Base-by-base conservation (phyloP, 148 eudicot genomes). In the Salicornia ramosissima region DNA sequence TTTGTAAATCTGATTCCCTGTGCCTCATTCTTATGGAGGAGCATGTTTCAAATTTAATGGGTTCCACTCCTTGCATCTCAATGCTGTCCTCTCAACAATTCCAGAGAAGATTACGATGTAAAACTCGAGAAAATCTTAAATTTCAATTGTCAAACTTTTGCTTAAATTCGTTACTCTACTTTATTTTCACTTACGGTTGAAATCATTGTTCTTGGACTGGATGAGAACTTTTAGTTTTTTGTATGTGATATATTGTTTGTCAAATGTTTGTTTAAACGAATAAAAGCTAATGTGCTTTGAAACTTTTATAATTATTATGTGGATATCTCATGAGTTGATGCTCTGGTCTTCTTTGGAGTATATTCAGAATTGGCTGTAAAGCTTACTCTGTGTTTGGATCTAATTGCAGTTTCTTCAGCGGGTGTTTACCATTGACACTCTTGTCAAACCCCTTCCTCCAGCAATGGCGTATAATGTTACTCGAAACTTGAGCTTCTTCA, bases 391-490 rank as follows among this genome's bases (percentile, higher is more conserved):
- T 67, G 36, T n/a, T 39, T 51, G 33, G 7, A 62, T 73, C 49
- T 61, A 34, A 53, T 50, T 85, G 81, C 90, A 93, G 98, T 93
- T 93, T 86, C 81, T 93, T 78, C 92, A 85, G 69, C 86, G 86
- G 42, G 98, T 90, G 36, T 90, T 93, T 70, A 88, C 84, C 81
- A 80, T 90, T 61, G 96, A 93, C 78, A 90, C 98, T 22, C 14
- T 93, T 73, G 96, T 90, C 66, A 93, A 93, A 66, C 98, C 98
- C 76, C 98, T 93, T 64, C 98, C 98, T 70, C 91, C 94, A 22
- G 67, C 81, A 40, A 86, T 85, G 88, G 95, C 88, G 0, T 90
- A 90, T 71, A 83, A 85, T 75, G 87, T 80, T 56, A 81, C 91
- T 13, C 95, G 98, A 74, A 90, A 87, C 83, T 75, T 90, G 87